Evolutionary conservation across 2,329 filamentous ascomycete species (phyloP), one percentile per base, ranked within the genome.

Genomic region (Xylariomycetidae sp.): DNA sequence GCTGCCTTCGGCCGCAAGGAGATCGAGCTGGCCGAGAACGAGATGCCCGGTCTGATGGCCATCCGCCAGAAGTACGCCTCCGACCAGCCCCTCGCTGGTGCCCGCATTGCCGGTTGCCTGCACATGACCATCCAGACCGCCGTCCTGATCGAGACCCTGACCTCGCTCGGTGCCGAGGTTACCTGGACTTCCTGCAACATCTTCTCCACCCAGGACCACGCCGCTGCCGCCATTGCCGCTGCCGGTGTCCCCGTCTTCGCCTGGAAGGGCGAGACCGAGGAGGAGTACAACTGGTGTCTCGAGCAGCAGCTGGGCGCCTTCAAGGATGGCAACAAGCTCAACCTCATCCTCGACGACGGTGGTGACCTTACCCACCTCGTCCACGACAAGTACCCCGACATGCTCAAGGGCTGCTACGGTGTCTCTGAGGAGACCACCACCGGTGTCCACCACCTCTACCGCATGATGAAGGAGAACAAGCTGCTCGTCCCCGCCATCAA

Each of bases 81-180:
- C 43, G 90, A 95, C 70, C 90, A 96, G 78, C 92, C 92, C 55
- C 78, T 98, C 58, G 82, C 82, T 63, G 89, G 90, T 64, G 87
- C 89, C 64, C 84, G 90, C 59, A 95, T 98, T 65, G 92, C 92
- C 56, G 92, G 92, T 61, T 96, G 92, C 72, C 75, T 96, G 64
- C 89, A 95, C 82, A 95, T 95, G 90, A 96, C 92, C 64, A 96
- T 98, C 72, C 92, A 98, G 76, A 98, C 92, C 49, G 92, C 92
- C 55, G 92, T 98, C 60, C 82, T 98, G 58, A 98, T 98, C 68
- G 92, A 98, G 82, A 98, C 92, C 50, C 82, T 98, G 61, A 85
- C 76, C 58, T 74, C 82, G 52, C 87, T 98, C 57, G 92, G 92
- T 71, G 92, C 92, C 57, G 92, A 96, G 79, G 85, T 96, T 56